Base-by-base conservation (phyloP, 805 yeast species). In the Myxozyma mucilagina region DNA sequence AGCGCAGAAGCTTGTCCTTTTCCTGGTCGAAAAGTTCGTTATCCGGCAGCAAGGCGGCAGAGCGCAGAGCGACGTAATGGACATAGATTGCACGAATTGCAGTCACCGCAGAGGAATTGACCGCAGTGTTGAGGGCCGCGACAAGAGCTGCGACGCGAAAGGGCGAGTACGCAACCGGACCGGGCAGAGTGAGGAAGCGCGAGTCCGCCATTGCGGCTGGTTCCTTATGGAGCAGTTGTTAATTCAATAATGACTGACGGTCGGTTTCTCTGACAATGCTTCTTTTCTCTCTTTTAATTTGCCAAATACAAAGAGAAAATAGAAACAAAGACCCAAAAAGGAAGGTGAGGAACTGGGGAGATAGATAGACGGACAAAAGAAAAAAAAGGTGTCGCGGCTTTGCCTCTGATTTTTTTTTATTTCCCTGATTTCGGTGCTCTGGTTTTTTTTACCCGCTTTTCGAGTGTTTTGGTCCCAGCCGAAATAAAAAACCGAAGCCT, bases 101-200 rank as follows among this genome's bases (percentile, higher is more conserved):
- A 47, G 82, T 81, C 57, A 91, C 87, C 55, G 86, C 85, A 9
- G 87, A 80, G 41, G 84, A 79, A 71, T 84, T 84, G 66, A 88
- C 86, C 66, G 85, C 82, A 65, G 82, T 82, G 76, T 89, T 87
- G 76, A 93, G 84, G 70, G 86, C 90, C 66, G 84, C 79, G 67
- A 84, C 79, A 76, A 92, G 79, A 68, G 82, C 87, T 63, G 85
- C 82, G 67, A 91, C 86, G 77, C 98, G 84, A 76, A 93, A 93
- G 53, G 83, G 82, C 55, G 98, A 92, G 72, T 91, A 80, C 65
- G 97, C 97, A 71, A 82, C 83, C 52, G 97, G 96, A 60, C 99
- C 99, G 49, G 96, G 87, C 67, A 90, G 79, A 62, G 83, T 76
- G 68, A 82, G 60, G 16, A 61, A 44, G 38, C 62, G 60, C 50